Conservation (phyloP, 176 grass and related monocot species). For the Carex pumila region DNA sequence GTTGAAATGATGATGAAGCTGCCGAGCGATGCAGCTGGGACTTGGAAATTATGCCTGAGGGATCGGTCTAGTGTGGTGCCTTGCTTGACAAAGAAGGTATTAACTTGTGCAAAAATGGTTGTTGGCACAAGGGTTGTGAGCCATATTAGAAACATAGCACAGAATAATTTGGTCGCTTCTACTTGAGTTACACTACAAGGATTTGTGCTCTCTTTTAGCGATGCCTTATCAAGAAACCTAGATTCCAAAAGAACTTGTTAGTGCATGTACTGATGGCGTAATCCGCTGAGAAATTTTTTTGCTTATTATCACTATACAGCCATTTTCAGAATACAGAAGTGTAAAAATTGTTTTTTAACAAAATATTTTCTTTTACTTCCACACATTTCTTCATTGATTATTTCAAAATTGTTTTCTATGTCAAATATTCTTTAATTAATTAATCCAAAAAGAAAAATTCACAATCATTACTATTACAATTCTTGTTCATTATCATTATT, state of each 20-base stretch:
- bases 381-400: not conserved
- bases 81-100: constrained; percentile 78
- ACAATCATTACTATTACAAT: not conserved
- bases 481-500: not conserved
- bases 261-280: not conserved
- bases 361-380: not conserved
- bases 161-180: constrained; percentile 54
- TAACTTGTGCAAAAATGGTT: constrained; percentile 63
- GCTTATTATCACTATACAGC: not conserved
- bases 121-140: constrained; percentile 49
- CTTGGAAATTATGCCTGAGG: constrained; percentile 19
- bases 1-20: constrained; percentile 54
- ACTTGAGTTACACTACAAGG: constrained; percentile 61
- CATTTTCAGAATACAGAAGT: not conserved
- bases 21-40: constrained; percentile 54
- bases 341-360: not conserved
- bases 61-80: constrained; percentile 57
- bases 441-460: not conserved
- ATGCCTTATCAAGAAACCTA: constrained; percentile 50
- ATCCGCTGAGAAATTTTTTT: not conserved
- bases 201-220: not conserved
- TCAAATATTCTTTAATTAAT: not conserved
- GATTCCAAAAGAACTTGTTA: not conserved
- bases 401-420: not conserved
- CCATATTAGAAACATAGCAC: constrained; percentile 49